Base-by-base conservation (phyloP, 2,329 filamentous ascomycete species). In the Periconia sp. region DNA sequence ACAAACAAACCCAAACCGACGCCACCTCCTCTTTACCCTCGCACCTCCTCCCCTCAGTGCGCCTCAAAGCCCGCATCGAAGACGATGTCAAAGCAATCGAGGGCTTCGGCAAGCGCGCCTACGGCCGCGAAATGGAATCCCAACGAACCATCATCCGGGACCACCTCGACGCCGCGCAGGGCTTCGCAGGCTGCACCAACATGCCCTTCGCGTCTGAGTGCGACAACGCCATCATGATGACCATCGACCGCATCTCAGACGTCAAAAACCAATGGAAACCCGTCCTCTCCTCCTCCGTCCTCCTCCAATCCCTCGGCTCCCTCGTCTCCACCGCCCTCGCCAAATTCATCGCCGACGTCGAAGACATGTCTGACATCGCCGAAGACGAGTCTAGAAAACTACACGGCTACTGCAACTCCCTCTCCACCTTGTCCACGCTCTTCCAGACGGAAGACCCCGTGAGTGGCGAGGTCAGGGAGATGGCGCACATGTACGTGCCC, bases 61-160 rank as follows among this genome's bases (percentile, higher is more conserved):
- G 76, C 14, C 67, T 82, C 1, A 78, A 77, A 35, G 68, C 81
- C 0, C 77, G 77, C 44, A 72, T 86, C n/a, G 75, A 78, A 31
- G 62, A 76, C 14, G 84, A 87, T 61, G 76, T 84, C 52, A 79
- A 80, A 52, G 75, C 79, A 1, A 77, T 87, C 18, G 80, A 85
- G 54, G 79, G 75, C 47, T 86, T 86, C 58, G 83, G 82, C 42
- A 85, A 84, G 64, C 70, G 81, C 30, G 82, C 83, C 1, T 88
- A 88, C 60, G 80, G 81, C 55, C 80, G 81, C 50, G 85, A 87
- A 67, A 86, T 88, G 82, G 84, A 87, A 50, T 81, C 80, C 2
- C 85, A 88, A 60, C 77, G 84, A 49, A 86, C 83, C 1, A 84
- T 87, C 56, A 72, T 87, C 13, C 77, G 77, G 18, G 85, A 88